Conservation (phyloP, 495 filamentous ascomycete genomes). For the Xylaria palmicola region DNA sequence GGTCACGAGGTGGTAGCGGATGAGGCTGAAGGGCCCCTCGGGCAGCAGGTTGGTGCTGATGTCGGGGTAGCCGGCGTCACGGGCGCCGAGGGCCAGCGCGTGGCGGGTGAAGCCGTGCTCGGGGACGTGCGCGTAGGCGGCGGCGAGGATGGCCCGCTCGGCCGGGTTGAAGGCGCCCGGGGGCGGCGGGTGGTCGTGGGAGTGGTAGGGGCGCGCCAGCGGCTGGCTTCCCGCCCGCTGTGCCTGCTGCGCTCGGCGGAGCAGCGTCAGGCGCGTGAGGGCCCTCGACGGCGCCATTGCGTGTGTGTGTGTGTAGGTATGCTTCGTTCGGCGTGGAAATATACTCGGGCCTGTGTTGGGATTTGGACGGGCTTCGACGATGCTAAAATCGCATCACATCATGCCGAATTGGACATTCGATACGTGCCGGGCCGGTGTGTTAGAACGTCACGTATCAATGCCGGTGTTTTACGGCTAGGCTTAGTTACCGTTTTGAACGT, state of each 20-base stretch:
- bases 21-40: slow-evolving; percentile 73
- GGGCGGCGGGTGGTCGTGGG: slow-evolving; percentile 59
- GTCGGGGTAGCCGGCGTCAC: slow-evolving; percentile 81
- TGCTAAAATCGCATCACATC: not conserved
- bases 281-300: slow-evolving; percentile 19
- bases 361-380: not conserved
- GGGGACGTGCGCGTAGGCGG: slow-evolving; percentile 77
- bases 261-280: not conserved
- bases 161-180: slow-evolving; percentile 63
- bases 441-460: too few species aligned
- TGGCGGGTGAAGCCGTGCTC: slow-evolving; percentile 73
- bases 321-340: too few species aligned
- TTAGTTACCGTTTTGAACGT: not conserved
- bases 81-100: slow-evolving; percentile 72
- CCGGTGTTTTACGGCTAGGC: not conserved
- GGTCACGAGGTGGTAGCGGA: slow-evolving; percentile 76
- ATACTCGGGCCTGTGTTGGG: not conserved
- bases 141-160: slow-evolving; percentile 76
- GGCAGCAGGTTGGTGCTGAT: slow-evolving; percentile 81
- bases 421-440: too few species aligned
- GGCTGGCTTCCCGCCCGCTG: not conserved
- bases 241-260: slow-evolving; percentile 5
- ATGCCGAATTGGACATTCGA: not conserved
- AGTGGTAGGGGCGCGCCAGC: slow-evolving; percentile 62
- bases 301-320: not conserved